Conservation (phyloP, 768 basidiomycete species). For the Pisolithus microcarpus region DNA sequence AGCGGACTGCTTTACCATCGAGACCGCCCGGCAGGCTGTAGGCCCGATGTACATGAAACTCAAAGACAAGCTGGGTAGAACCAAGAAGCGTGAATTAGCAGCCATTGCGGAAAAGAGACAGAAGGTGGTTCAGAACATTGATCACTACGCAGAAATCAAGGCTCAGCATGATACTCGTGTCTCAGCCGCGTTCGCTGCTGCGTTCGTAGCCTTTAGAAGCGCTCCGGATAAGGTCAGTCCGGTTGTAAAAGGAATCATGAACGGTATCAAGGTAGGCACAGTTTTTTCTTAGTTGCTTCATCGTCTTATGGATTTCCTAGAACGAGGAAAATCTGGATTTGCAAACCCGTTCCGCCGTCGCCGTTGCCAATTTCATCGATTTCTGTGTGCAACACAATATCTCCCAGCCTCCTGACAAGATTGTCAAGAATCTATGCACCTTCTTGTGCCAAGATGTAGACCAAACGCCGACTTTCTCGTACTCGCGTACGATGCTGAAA, state of each 20-base stretch:
- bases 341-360: conserved; percentile 79
- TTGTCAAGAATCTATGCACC: conserved; percentile 93
- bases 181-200: conserved; percentile 83
- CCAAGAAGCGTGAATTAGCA: conserved; percentile 71
- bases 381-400: conserved; percentile 72
- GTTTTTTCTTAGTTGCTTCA: neutral
- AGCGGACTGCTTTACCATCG: conserved; percentile 67
- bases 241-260: conserved; percentile 95
- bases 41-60: conserved; percentile 65
- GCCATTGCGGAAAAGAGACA: conserved; percentile 69
- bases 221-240: conserved; percentile 94
- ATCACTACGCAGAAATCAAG: conserved; percentile 77
- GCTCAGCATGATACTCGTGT: conserved; percentile 81
- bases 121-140: conserved; percentile 62
- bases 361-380: conserved; percentile 82
- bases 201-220: conserved; percentile 78
- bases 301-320: conserved; percentile 31
- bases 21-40: conserved; percentile 65
- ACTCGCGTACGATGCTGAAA: conserved; percentile 48
- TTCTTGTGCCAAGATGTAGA: conserved; percentile 91
- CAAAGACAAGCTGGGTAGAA: conserved; percentile 65
- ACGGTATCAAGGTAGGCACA: conserved; percentile 85
- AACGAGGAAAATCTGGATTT: conserved; percentile 85
- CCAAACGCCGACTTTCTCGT: conserved; percentile 84
- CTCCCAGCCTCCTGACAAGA: conserved; percentile 86